Base-by-base conservation (phyloP, 2,329 filamentous ascomycete genomes). In the Metarhizium brunneum region DNA sequence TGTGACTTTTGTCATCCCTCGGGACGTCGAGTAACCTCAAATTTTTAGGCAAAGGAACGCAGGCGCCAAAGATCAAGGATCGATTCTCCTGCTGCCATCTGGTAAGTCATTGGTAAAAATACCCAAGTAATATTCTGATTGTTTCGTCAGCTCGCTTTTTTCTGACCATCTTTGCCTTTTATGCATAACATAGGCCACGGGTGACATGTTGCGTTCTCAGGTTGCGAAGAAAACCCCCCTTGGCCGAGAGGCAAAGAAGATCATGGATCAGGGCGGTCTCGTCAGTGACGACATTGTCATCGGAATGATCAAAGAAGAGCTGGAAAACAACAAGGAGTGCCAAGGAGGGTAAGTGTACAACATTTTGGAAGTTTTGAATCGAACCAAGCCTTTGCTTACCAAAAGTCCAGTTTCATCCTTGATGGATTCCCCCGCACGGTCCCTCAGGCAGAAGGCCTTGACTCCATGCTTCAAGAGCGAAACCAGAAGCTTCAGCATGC, bases 211-310 rank as follows among this genome's bases (percentile, higher is more conserved):
- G 69, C 91, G 94, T 69, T 95, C 92, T 64, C 94, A 99, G 76
- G 94, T 99, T 69, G 88, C 92, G 62, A 95, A 95, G 78, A 96
- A 97, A 85, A 99, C 94, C 56, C 76, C 88, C 58, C 85, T 99
- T 62, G 94, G 94, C 65, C 84, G 88, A 70, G 91, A 96, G 79
- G 94, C 94, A 63, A 99, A 99, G 86, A 97, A 97, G 85, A 99
- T 99, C 74, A 99, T 99, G 94, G 94, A 99, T 71, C 88, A 92
- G 72, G 94, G 94, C 66, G 92, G 92, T 64, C 85, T 99, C 57
- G 94, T 99, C 72, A 95, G 91, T 73, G 94, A 99, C 74, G 92
- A 97, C 71, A 99, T 99, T 71, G 92, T 99, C 83, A 89, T 99
- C 73, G 91, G 92, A 75, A 99, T 99, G 94, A 99, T 99, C 80